Base-by-base conservation (phyloP, 148 eudicot genomes). In the Chenopodium formosanum region DNA sequence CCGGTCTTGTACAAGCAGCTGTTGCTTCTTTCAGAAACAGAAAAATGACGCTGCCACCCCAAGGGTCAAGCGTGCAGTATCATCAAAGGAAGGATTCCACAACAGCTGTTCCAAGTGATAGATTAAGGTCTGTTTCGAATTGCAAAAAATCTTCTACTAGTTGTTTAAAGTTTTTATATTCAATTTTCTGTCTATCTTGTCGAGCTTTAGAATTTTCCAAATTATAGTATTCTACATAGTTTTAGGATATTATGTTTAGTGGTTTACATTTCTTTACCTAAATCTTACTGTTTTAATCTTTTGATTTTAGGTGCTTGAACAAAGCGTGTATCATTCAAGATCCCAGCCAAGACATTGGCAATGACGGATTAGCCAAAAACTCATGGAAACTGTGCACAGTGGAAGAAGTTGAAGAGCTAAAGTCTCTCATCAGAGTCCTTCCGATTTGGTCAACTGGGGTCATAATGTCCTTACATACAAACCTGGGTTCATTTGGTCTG, bases 391-490 rank as follows among this genome's bases (percentile, higher is more conserved):
- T 94, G 47, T 87, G 92, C 85, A 86, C 90, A 1, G 89, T 92
- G 3, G 91, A 91, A 14, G 91, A 92, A 88, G 94, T 91, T 0
- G 98, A 94, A 83, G 93, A 91, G 82, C 87, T 94, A 1, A 94
- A 94, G 83, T 82, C 91, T 14, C 85, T 94, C 23, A 81, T 92
- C 20, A 87, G 85, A 82, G 91, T 94, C 6, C 63, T 90, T n/a
- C 98, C 98, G 10, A 76, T 92, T 40, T 94, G 98, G 98, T 91
- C 97, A 6, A 72, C 92, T 1, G 88, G 90, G 27, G 89, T 94
- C 74, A 88, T 94, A 87, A 68, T 89, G 79, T 82, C 95, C 0
- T 77, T 94, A 75, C 91, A 89, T 85, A 78, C 89, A 4, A 90
- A 90, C 83, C 92, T 90, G 8, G 78, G 80, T 67, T 71, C 97